Evolutionary conservation across 129 eudicot genomes (phyloP), one percentile per base, ranked within the genome.

Genomic region (Flaveria trinervia): DNA sequence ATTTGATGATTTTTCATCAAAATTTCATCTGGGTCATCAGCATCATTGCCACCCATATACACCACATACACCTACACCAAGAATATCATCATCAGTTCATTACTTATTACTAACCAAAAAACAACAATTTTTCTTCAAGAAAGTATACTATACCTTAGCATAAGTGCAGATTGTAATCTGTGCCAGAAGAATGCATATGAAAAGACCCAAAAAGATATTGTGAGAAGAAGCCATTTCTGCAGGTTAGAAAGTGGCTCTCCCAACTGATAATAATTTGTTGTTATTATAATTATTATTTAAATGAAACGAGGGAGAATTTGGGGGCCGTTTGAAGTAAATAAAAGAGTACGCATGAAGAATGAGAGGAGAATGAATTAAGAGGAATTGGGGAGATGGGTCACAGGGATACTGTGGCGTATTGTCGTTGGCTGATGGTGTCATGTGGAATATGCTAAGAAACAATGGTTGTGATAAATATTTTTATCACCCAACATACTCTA

Each of bases 1-100:
- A 91, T 91, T 71, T 82, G 85, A 75, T 86, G 90, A 72, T 87
- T 83, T 65, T 72, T 86, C 61, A 81, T 84, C 78, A 89, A 82
- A 85, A 91, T 87, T 68, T 91, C 89, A 82, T 91, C 77, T 77
- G 90, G 90, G 87, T 87, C 85, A 81, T 85, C 85, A 45, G 54
- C 52, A 45, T 75, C 85, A 60, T 46, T 77, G 45, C 79, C 84
- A 49, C 97, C 97, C 97, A 91, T 91, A 62, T 91, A 91, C 81
- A 91, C 97, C 80, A 87, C 97, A 89, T 85, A 89, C 55, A 86
- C 86, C 97, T 91, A 71, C 13, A 66, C 68, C 39, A 49, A 9
- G 0, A 28, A 65, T 8, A 30, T 12, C 14, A 85, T n/a, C 67
- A 61, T 61, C 13, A 44, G 55, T 3, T n/a, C 67, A 61, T 61